These are phyloP conservation scores for Pleochaeta shiraiana DNA, from an alignment of 2,329 filamentous ascomycete species.

Conservation along the genomic window DNA sequence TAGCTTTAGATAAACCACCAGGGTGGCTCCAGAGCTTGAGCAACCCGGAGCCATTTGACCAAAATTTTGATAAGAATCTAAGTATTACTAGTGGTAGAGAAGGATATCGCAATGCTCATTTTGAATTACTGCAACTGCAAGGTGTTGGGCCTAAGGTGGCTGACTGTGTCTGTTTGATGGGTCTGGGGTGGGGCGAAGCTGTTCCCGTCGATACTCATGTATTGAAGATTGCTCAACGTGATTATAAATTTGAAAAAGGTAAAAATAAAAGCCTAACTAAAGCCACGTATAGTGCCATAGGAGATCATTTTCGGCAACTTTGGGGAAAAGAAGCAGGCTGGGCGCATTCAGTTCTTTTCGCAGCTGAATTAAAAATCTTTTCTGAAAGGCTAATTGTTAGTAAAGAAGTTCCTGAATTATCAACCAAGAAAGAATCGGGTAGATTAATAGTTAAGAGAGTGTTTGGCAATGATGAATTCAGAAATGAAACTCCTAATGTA, in stretches of 20 bases:
- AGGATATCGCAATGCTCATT: constrained; percentile 59
- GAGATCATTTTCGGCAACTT: constrained; percentile 66
- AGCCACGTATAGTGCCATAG: constrained; percentile 71
- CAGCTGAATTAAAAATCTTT: constrained; percentile 74
- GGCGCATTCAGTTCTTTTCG: constrained; percentile 95
- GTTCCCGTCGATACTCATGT: constrained; percentile 97
- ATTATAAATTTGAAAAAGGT: constrained; percentile 76
- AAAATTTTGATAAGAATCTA: constrained; percentile 28
- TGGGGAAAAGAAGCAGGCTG: constrained; percentile 94
- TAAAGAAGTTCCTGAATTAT: neutral
- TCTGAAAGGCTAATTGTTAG: constrained; percentile 31
- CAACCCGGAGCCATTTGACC: constrained; percentile 65
- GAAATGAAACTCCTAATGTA: neutral
- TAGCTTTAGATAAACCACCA: constrained; percentile 41
- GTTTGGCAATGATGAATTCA: neutral
- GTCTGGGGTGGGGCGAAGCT: constrained; percentile 82
- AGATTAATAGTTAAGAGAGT: neutral
- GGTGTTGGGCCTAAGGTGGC: constrained; percentile 95
- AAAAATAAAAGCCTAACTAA: constrained; percentile 77
- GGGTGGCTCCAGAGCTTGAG: constrained; percentile 60
- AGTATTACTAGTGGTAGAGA: constrained; percentile 25
- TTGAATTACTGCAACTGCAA: constrained; percentile 53
- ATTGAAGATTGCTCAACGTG: constrained; percentile 92
- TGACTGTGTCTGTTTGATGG: constrained; percentile 94
- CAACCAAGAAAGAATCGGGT: neutral